Conservation (phyloP, 1,284 basidiomycete species). For the Tilletia indica region DNA sequence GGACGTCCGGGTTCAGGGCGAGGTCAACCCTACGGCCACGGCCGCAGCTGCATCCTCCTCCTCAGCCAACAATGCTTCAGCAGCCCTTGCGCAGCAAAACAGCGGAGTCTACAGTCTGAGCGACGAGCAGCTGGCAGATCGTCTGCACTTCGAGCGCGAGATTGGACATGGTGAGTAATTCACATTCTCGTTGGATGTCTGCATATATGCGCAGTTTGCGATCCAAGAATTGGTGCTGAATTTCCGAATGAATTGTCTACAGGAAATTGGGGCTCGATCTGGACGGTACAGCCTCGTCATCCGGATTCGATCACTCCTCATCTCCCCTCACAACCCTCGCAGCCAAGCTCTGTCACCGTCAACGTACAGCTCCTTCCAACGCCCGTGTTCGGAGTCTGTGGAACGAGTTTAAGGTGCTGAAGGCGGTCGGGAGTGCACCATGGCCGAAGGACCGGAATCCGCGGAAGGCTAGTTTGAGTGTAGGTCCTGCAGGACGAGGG, state of each 20-base stretch:
- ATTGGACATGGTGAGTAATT: slow-evolving; percentile 28
- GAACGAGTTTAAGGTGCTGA: slow-evolving; percentile 48
- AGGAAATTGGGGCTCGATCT: slow-evolving; percentile 39
- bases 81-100: slow-evolving; percentile 4
- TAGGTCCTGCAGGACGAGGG: slow-evolving; percentile 29
- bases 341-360: slow-evolving; percentile 39
- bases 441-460: neutral
- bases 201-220: too few relatives aligned
- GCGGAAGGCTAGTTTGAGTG: slow-evolving; percentile 22
- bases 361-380: slow-evolving; percentile 31
- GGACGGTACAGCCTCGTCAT: slow-evolving; percentile 15
- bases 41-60: neutral
- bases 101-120: slow-evolving; percentile 33
- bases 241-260: neutral
- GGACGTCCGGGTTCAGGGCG: neutral
- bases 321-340: slow-evolving; percentile 25
- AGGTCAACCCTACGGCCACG: neutral
- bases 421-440: slow-evolving; percentile 28
- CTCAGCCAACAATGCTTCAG: neutral
- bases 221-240: too few relatives aligned
- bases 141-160: slow-evolving; percentile 35
- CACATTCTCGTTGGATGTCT: too few relatives aligned
- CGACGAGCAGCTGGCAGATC: slow-evolving; percentile 32
- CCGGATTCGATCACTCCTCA: neutral
- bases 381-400: slow-evolving; percentile 37